Percentiles rank a stretch among this genome's conserved stretches.
Evolutionary conservation across 2,329 filamentous ascomycete species (phyloP).

Genomic region (Shiraia sp.): DNA sequence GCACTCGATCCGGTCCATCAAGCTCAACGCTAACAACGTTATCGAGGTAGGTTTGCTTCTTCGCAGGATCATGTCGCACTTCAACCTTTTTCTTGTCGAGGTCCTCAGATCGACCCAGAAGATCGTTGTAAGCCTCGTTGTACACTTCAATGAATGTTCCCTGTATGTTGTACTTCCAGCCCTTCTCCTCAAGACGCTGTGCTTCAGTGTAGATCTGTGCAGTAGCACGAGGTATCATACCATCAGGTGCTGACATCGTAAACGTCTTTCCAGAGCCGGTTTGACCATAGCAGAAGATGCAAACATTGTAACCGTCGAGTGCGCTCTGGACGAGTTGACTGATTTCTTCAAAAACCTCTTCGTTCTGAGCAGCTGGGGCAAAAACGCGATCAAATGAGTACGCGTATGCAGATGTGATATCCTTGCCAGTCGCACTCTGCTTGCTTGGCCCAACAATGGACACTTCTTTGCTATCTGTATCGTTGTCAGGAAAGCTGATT

Average conservation of each 20-base stretch:
- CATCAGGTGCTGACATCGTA: conserved; percentile 93
- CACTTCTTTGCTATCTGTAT: conserved; percentile 86
- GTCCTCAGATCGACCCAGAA: conserved; percentile 73
- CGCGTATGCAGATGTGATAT: conserved; percentile 76
- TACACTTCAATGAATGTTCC: conserved; percentile 97
- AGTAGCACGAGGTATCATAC: conserved; percentile 93
- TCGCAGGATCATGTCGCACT: conserved; percentile 81
- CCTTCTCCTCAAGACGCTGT: conserved; percentile 80
- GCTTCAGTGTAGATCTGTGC: conserved; percentile 93
- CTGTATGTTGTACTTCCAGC: conserved; percentile 93
- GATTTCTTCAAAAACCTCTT: conserved; percentile 92
- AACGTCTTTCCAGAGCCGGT: conserved; percentile 96
- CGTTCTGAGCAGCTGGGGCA: conserved; percentile 73
- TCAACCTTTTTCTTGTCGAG: conserved; percentile 83
- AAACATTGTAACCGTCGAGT: conserved; percentile 96
- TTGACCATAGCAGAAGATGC: conserved; percentile 98
- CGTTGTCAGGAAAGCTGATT: conserved; percentile 76
- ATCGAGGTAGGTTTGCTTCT: conserved; percentile 79
- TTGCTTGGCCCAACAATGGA: conserved; percentile 82
- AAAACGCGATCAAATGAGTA: conserved; percentile 97
- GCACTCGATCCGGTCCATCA: conserved; percentile 78
- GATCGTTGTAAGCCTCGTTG: conserved; percentile 93
- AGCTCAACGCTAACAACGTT: conserved; percentile 78
- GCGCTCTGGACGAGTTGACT: conserved; percentile 96
- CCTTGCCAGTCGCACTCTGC: conserved; percentile 75